These are phyloP conservation scores for Chaetomium olivaceum DNA, from an alignment of 2,329 filamentous ascomycete species.

Conservation along the genomic window DNA sequence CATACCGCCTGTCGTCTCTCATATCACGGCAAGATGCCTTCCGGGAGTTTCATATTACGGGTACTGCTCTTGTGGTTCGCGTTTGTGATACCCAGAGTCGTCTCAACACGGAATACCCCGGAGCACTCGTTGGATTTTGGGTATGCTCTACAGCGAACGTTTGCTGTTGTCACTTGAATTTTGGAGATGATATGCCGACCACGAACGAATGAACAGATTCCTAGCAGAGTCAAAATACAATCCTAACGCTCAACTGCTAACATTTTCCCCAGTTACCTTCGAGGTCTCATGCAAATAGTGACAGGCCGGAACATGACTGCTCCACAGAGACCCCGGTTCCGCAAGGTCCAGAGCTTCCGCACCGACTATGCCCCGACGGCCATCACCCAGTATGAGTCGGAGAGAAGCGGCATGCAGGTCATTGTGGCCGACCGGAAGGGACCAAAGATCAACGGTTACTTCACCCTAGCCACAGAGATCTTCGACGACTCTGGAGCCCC, in stretches of 20 bases:
- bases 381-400: conserved; percentile 94
- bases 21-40: conserved; percentile 12
- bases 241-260: conserved; percentile 26
- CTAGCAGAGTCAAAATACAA: background rate
- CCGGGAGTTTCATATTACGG: background rate
- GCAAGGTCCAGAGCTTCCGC: conserved; percentile 79
- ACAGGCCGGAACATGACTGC: conserved; percentile 54
- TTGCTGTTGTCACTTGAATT: background rate
- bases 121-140: conserved; percentile 20
- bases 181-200: background rate
- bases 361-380: conserved; percentile 86
- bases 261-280: conserved; percentile 27
- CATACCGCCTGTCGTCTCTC: background rate
- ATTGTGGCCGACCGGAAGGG: conserved; percentile 89
- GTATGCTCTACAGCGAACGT: conserved; percentile 16
- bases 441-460: conserved; percentile 94
- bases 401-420: conserved; percentile 90
- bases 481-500: conserved; percentile 94
- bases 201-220: background rate
- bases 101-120: conserved; percentile 16
- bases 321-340: conserved; percentile 64
- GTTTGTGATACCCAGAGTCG: conserved; percentile 13
- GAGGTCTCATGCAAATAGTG: conserved; percentile 28
- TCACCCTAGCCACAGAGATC: conserved; percentile 94
- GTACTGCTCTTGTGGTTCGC: conserved; percentile 22